Evolutionary conservation across 371 early-diverging fungal genomes (phyloP).

Genomic region (Apophysomyces elegans): DNA sequence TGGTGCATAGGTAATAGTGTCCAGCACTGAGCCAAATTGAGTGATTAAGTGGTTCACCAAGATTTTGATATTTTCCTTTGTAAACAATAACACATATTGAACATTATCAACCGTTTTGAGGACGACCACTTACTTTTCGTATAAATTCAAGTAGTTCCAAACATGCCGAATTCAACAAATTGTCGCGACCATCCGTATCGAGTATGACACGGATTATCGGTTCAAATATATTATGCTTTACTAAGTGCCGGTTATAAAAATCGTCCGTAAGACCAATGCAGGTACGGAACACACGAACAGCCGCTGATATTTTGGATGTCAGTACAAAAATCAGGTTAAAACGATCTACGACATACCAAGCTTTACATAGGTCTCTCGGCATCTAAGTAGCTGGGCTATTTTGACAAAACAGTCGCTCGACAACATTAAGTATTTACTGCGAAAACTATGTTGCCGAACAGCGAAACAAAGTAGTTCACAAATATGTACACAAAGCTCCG

Average conservation of each 20-base stretch:
- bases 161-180: constrained; percentile 87
- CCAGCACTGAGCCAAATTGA: constrained; percentile 62
- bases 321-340: neutral
- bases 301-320: constrained; percentile 50
- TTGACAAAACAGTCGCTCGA: constrained; percentile 65
- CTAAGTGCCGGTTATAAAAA: constrained; percentile 71
- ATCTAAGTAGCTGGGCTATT: constrained; percentile 67
- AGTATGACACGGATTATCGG: constrained; percentile 68
- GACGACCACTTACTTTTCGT: constrained; percentile 54
- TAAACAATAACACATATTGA: neutral
- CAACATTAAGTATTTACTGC: constrained; percentile 78
- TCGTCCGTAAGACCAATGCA: constrained; percentile 80
- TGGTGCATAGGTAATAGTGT: constrained; percentile 63
- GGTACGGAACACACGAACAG: constrained; percentile 77
- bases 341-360: constrained; percentile 53
- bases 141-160: constrained; percentile 86
- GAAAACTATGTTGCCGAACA: constrained; percentile 71
- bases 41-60: constrained; percentile 77
- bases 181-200: constrained; percentile 71
- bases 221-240: constrained; percentile 70
- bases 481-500: constrained; percentile 58
- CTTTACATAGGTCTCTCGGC: constrained; percentile 70
- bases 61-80: constrained; percentile 68
- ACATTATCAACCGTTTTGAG: neutral
- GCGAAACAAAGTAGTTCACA: constrained; percentile 78